These are phyloP conservation scores for Linnemannia elongata DNA, from an alignment of 192 early-diverging fungal genomes.

Conservation along the genomic window DNA sequence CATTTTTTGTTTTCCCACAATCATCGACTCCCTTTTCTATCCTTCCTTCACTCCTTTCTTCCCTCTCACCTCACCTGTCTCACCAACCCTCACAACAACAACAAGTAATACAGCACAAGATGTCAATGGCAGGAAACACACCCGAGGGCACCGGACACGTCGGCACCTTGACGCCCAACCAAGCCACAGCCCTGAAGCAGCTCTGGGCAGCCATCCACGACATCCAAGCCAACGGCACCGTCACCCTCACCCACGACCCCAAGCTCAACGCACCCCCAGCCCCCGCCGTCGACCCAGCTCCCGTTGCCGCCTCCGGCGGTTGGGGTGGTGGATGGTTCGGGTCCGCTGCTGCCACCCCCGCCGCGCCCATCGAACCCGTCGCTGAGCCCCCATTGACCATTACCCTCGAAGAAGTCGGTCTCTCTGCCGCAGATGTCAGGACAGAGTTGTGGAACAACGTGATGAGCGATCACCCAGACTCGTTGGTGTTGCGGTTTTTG, in stretches of 20 bases:
- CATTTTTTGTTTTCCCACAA: neutral
- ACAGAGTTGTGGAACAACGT: constrained; percentile 34
- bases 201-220: constrained; percentile 35
- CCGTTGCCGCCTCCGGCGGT: constrained; percentile 3
- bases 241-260: constrained; percentile 29
- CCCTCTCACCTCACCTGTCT: too few species aligned
- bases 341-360: constrained; percentile 9
- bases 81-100: neutral
- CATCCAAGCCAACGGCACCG: constrained; percentile 37
- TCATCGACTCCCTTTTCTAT: neutral
- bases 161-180: constrained; percentile 44
- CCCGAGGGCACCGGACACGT: constrained; percentile 47
- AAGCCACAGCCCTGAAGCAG: constrained; percentile 34
- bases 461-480: constrained; percentile 62
- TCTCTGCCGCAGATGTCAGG: constrained; percentile 9
- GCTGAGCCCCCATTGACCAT: constrained; percentile 36
- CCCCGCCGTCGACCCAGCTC: neutral
- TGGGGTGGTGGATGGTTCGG: constrained; percentile 46
- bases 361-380: constrained; percentile 26
- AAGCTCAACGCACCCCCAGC: neutral
- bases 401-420: constrained; percentile 29
- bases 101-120: neutral
- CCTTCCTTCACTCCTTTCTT: neutral
- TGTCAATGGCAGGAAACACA: constrained; percentile 34
- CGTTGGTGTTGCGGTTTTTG: constrained; percentile 83